Evolutionary conservation across 2,329 filamentous ascomycete species (phyloP).

Genomic region (Sclerotinia borealis): DNA sequence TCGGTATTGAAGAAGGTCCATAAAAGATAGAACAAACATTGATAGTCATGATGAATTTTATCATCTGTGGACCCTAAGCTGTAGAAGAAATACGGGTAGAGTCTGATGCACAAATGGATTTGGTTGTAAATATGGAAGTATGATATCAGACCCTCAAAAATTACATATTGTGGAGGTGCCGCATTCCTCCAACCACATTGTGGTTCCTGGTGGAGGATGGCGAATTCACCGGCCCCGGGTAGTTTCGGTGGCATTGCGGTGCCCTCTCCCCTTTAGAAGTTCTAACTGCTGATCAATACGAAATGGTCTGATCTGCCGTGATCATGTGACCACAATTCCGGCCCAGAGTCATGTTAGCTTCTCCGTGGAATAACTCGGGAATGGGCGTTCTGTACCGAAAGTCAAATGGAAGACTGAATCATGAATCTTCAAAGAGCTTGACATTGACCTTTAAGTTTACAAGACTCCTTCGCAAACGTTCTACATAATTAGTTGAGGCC

Average conservation of each 20-base stretch:
- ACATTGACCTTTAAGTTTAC: background rate
- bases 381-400: too few species aligned
- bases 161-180: slow-evolving; percentile 3
- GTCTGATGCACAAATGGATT: background rate
- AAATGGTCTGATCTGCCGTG: background rate
- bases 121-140: background rate
- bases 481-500: background rate
- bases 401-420: background rate
- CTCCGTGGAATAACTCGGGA: background rate
- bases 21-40: slow-evolving; percentile 1
- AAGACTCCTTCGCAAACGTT: background rate
- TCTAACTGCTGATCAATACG: background rate
- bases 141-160: slow-evolving; percentile 10
- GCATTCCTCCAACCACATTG: background rate
- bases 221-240: background rate
- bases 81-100: slow-evolving; percentile 2
- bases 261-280: background rate
- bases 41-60: slow-evolving; percentile 8
- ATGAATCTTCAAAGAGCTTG: background rate
- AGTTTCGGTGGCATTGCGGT: slow-evolving; percentile 11
- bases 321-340: background rate
- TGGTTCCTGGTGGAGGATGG: slow-evolving; percentile 1
- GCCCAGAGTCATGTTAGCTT: background rate
- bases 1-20: background rate
- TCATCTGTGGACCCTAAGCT: background rate